Evolutionary conservation across 345 rosid genomes (phyloP).

Genomic region (Toxicodendron radicans): DNA sequence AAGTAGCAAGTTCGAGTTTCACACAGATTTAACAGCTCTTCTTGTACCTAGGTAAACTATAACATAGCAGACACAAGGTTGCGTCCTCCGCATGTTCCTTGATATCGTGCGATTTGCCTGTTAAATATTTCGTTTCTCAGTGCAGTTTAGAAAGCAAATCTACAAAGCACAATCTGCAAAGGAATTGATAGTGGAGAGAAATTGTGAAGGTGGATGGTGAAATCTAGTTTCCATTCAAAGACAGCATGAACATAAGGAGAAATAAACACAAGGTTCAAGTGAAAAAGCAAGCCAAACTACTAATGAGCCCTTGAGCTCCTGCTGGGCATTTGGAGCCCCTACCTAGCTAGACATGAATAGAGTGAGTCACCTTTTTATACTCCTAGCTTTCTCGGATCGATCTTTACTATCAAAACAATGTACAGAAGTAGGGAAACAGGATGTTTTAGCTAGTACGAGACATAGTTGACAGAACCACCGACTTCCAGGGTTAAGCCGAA

Average conservation of each 20-base stretch:
- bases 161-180: neutral
- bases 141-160: neutral
- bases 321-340: conserved; percentile 14
- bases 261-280: neutral
- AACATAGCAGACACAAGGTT: too few relatives aligned
- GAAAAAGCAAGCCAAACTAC: conserved; percentile 22
- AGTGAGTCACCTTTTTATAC: conserved; percentile 19
- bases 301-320: conserved; percentile 13
- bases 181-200: neutral
- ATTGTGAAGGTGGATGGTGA: neutral
- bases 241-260: neutral
- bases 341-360: conserved; percentile 29
- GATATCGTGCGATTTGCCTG: neutral
- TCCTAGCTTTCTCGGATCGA: conserved; percentile 29
- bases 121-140: too few relatives aligned
- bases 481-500: conserved; percentile 19
- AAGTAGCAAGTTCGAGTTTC: too few relatives aligned
- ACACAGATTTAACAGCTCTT: neutral
- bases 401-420: conserved; percentile 25
- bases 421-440: conserved; percentile 21
- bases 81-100: too few relatives aligned
- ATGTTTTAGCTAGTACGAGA: conserved; percentile 13
- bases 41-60: too few relatives aligned
- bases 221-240: conserved; percentile 13
- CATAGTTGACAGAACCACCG: conserved; percentile 17